These are phyloP conservation scores for Pseudocercospora fijiensis DNA, from an alignment of 2,329 filamentous ascomycete genomes.

Conservation along the genomic window DNA sequence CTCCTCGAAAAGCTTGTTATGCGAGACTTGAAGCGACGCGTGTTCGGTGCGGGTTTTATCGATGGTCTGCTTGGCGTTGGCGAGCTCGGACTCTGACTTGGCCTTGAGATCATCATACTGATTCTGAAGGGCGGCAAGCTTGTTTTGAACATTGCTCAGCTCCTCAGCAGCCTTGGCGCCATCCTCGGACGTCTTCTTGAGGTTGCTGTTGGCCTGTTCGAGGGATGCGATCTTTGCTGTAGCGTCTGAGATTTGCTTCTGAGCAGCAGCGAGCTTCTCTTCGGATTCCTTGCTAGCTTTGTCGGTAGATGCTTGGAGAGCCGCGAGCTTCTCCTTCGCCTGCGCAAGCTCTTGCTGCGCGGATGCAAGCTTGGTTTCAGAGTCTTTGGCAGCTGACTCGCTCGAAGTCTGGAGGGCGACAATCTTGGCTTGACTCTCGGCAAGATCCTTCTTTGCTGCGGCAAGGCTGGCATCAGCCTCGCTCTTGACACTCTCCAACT, in stretches of 20 bases:
- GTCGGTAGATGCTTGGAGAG: constrained; percentile 14
- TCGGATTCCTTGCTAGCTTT: constrained; percentile 14
- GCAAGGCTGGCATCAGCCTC: constrained; percentile 17
- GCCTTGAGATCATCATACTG: constrained; percentile 25
- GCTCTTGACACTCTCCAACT: constrained; percentile 19
- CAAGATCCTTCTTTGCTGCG: constrained; percentile 20
- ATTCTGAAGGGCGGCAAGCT: constrained; percentile 21
- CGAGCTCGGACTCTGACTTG: constrained; percentile 18
- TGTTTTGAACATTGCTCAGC: constrained; percentile 20
- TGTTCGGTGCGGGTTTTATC: constrained; percentile 24
- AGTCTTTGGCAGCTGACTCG: constrained; percentile 19
- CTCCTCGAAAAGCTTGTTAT: constrained; percentile 30
- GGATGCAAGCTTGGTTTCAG: constrained; percentile 17
- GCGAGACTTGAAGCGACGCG: constrained; percentile 25
- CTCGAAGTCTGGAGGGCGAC: constrained; percentile 12
- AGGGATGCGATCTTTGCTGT: constrained; percentile 22
- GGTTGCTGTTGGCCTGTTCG: constrained; percentile 18
- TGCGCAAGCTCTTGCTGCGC: constrained; percentile 21
- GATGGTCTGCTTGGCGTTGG: constrained; percentile 23
- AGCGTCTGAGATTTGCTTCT: constrained; percentile 22
- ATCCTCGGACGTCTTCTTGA: constrained; percentile 24
- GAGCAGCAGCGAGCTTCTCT: constrained; percentile 12
- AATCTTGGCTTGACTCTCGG: constrained; percentile 18
- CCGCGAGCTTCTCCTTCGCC: constrained; percentile 21
- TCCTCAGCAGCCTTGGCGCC: constrained; percentile 19